A percentile compares a stretch with the other conserved stretches of the same genome.
Evolutionary conservation across 495 filamentous ascomycete species (phyloP).

Genomic region (Penicillium soppii): DNA sequence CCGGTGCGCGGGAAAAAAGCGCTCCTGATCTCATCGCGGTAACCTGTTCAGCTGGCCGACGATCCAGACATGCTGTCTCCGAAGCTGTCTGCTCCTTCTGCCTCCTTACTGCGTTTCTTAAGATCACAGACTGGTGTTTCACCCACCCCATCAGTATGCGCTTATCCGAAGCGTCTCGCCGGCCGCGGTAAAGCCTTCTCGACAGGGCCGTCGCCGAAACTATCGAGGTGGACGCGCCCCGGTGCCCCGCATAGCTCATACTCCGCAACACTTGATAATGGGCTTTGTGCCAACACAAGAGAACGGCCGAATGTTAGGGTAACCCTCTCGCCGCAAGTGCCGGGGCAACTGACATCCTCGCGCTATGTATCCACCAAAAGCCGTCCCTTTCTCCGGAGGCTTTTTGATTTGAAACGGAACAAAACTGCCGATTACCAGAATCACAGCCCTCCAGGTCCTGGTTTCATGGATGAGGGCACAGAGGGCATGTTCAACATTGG

Average conservation of each 20-base stretch:
- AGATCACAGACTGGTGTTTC: constrained; percentile 60
- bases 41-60: constrained; percentile 8
- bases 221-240: constrained; percentile 26
- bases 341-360: constrained; percentile 13
- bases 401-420: constrained; percentile 49
- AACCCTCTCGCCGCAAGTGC: not conserved
- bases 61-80: constrained; percentile 39
- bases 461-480: constrained; percentile 37
- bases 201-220: constrained; percentile 15
- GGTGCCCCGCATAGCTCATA: constrained; percentile 10
- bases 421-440: constrained; percentile 28
- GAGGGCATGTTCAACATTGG: constrained; percentile 50
- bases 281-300: constrained; percentile 4
- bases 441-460: constrained; percentile 15
- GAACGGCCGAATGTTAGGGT: constrained; percentile 11
- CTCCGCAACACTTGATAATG: constrained; percentile 13
- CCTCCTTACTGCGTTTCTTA: constrained; percentile 60
- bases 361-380: constrained; percentile 43
- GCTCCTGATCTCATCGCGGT: constrained; percentile 19
- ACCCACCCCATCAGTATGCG: constrained; percentile 36
- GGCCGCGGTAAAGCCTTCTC: constrained; percentile 10
- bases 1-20: constrained; percentile 27
- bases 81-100: constrained; percentile 53
- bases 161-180: constrained; percentile 11
- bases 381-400: constrained; percentile 53